Percentiles rank a stretch among this genome's conserved stretches.
Evolutionary conservation across 805 yeast genomes (phyloP).

Genomic region (Myxozyma nipponensis): DNA sequence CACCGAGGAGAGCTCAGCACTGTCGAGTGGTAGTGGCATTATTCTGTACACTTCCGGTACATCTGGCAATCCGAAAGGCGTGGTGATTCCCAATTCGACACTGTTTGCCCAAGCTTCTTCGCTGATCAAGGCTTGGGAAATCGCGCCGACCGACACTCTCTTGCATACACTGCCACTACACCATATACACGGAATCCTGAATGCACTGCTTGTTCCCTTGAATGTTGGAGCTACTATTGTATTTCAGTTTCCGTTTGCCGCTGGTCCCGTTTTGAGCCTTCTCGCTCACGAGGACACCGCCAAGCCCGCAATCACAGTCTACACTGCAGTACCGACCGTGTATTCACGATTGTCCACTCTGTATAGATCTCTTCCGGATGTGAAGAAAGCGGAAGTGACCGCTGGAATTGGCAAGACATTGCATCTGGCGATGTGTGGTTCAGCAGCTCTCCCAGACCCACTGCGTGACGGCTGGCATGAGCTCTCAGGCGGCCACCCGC

Average conservation of each 20-base stretch:
- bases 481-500: constrained; percentile 33
- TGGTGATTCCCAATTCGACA: constrained; percentile 35
- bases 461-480: constrained; percentile 34
- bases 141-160: constrained; percentile 30
- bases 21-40: constrained; percentile 28
- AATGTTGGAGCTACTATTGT: constrained; percentile 35
- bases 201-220: constrained; percentile 35
- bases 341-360: constrained; percentile 32
- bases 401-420: constrained; percentile 26
- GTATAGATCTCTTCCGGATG: constrained; percentile 19
- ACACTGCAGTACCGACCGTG: constrained; percentile 39
- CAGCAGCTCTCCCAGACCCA: constrained; percentile 38
- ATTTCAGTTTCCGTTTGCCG: constrained; percentile 35
- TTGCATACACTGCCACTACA: constrained; percentile 38
- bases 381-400: constrained; percentile 20
- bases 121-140: constrained; percentile 35
- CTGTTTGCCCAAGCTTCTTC: constrained; percentile 36
- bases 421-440: constrained; percentile 37
- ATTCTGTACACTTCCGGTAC: constrained; percentile 39
- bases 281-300: constrained; percentile 27
- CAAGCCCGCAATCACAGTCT: constrained; percentile 33
- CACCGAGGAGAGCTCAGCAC: constrained; percentile 5
- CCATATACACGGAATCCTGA: constrained; percentile 38
- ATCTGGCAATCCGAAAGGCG: constrained; percentile 39
- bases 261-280: constrained; percentile 29